Percentiles rank a stretch among this genome's conserved stretches.
phyloP scores from a whole-genome alignment of 2,329 filamentous ascomycete genomes.

The Basipetospora chlamydospora region DNA sequence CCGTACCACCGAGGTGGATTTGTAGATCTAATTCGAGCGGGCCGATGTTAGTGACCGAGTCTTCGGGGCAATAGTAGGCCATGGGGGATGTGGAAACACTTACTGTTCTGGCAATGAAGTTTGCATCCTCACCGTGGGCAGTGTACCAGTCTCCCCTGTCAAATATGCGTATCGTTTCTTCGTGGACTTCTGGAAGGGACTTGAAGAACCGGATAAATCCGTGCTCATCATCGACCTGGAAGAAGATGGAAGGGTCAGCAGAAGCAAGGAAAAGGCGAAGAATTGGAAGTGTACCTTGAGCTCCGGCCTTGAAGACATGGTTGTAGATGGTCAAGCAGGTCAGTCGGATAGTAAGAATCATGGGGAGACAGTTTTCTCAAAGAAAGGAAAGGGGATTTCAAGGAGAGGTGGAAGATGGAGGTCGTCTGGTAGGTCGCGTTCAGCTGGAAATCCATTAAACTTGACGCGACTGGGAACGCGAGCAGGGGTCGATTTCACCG shows the following conservation, averaged over 20 bases:
- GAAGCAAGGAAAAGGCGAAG: background rate
- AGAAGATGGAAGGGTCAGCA: background rate
- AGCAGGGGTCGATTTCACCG: background rate
- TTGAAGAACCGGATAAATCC: slow-evolving; percentile 97
- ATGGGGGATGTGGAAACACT: slow-evolving; percentile 11
- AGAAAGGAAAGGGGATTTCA: background rate
- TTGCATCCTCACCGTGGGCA: slow-evolving; percentile 74
- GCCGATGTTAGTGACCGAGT: background rate
- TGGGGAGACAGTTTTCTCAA: too few species aligned
- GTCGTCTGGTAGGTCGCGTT: slow-evolving; percentile 1
- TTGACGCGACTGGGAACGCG: slow-evolving; percentile 5
- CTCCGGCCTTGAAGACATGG: slow-evolving; percentile 58
- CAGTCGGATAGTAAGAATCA: too few species aligned
- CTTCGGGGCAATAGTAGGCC: background rate
- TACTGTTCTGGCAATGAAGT: slow-evolving; percentile 67
- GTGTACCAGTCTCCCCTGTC: slow-evolving; percentile 93
- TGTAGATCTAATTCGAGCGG: slow-evolving; percentile 55
- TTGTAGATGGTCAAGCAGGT: slow-evolving; percentile 12
- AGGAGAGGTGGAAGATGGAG: background rate
- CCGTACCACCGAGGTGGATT: slow-evolving; percentile 88
- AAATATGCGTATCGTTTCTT: slow-evolving; percentile 76
- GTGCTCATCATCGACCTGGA: slow-evolving; percentile 82
- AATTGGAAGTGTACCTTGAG: slow-evolving; percentile 39
- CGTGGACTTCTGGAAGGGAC: slow-evolving; percentile 55
- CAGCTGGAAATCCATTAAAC: slow-evolving; percentile 3